Percentiles rank a stretch among this genome's conserved stretches.
Evolutionary conservation across 768 basidiomycete species (phyloP).

Genomic region (Tylopilus sp.): DNA sequence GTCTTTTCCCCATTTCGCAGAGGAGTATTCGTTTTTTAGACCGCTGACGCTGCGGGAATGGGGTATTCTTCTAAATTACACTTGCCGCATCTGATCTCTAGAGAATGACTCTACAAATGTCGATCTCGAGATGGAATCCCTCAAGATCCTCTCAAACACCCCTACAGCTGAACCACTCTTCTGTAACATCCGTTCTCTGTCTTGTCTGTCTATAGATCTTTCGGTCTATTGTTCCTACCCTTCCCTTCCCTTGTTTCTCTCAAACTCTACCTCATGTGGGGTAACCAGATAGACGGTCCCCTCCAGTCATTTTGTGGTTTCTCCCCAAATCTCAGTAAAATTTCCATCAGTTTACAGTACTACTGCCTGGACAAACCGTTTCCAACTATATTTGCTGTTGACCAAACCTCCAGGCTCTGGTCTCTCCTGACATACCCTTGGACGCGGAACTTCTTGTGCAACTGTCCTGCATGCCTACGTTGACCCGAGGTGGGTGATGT

Average conservation of each 20-base stretch:
- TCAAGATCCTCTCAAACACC: background rate
- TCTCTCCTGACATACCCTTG: background rate
- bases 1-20: too few species aligned
- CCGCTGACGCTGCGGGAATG: conserved; percentile 1
- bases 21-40: conserved; percentile 7
- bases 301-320: background rate
- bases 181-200: background rate
- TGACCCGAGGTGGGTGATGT: too few species aligned
- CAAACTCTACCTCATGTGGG: background rate
- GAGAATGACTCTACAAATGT: background rate
- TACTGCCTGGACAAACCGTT: background rate
- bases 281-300: too few species aligned
- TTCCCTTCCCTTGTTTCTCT: background rate
- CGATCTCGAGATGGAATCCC: background rate
- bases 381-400: conserved; percentile 1
- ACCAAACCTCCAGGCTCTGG: background rate
- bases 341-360: background rate
- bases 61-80: conserved; percentile 1
- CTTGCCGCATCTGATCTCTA: conserved; percentile 5
- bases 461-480: background rate
- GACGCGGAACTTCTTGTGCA: background rate
- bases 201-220: background rate
- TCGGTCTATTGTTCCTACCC: background rate
- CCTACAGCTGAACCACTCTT: background rate
- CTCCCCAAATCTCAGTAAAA: background rate